A percentile compares a stretch with the other conserved stretches of the same genome.
Conservation (phyloP, 768 basidiomycete species). For the Collybiopsis luxurians region DNA sequence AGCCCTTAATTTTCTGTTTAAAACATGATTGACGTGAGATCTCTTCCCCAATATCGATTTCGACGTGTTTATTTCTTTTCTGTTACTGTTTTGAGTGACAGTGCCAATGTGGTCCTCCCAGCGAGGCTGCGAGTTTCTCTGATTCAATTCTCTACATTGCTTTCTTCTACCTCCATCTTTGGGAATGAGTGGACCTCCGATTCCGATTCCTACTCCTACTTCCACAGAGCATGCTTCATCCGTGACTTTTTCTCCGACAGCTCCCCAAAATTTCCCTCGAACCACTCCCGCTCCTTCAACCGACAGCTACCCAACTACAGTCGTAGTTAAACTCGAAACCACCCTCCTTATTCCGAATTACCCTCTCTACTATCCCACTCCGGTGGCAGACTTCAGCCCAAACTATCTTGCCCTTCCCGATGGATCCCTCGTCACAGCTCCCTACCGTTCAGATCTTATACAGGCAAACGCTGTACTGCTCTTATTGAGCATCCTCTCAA, state of each 20-base stretch:
- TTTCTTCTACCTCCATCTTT: background rate
- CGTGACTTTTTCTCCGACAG: background rate
- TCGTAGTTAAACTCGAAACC: slow-evolving; percentile 50
- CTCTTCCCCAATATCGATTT: background rate
- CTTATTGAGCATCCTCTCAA: slow-evolving; percentile 44
- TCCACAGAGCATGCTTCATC: slow-evolving; percentile 10
- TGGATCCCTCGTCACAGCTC: slow-evolving; percentile 56
- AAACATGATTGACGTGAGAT: slow-evolving; percentile 6
- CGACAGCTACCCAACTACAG: slow-evolving; percentile 36
- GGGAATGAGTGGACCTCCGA: slow-evolving; percentile 6
- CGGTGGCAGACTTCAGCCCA: slow-evolving; percentile 46
- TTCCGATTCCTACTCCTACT: slow-evolving; percentile 12
- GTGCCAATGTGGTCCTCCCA: slow-evolving; percentile 1
- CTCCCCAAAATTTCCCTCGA: slow-evolving; percentile 27
- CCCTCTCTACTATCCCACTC: slow-evolving; percentile 35
- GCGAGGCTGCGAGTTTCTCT: background rate
- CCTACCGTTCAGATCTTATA: slow-evolving; percentile 40
- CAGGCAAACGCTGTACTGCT: slow-evolving; percentile 42
- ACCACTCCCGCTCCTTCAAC: slow-evolving; percentile 28
- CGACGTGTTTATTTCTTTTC: background rate
- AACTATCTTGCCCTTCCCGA: slow-evolving; percentile 45
- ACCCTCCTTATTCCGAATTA: slow-evolving; percentile 48
- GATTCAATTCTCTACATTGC: background rate
- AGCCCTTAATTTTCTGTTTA: background rate
- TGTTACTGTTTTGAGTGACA: background rate